Evolutionary conservation across 306 rosid species (phyloP), one percentile per base, ranked within the genome.

Genomic region (Quercus glauca): DNA sequence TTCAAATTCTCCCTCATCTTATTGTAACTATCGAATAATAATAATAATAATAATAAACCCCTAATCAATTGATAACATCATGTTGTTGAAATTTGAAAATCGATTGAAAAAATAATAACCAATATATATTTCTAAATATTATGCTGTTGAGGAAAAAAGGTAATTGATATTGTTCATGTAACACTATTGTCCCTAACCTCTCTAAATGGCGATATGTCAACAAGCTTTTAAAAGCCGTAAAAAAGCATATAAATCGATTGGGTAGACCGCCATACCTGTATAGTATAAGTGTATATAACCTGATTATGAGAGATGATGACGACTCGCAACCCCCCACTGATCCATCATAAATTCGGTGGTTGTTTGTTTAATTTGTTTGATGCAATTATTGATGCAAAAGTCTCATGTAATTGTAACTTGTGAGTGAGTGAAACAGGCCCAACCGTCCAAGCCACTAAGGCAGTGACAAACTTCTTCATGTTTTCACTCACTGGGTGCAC

Each of bases 261-360:
- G 11, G 11, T 41, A 8, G 10, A 41, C 11, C 11, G 11, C 45
- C 45, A 41, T 11, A 8, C 45, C 11, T 8, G 45, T 3, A 3
- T 12, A 12, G 17, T 1, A 19, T 1, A 23, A 23, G 25, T 23
- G 25, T 23, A 23, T 23, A 23, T 17, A 33, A 33, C 20, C 12
- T 31, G 43, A 20, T 56, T 18, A 51, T 58, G 76, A 55, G 43
- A 67, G 83, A 76, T n/a, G 85, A 79, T n/a, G 68, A 64, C 6
- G 85, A 89, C 86, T 17, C 53, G 28, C 85, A 83, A 82, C 88
- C 31, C 35, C 84, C 84, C 70, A 11, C 13, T 72, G 25, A 53
- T 69, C 79, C 79, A 23, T 80, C 76, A 79, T 90, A 86, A 90
- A 85, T 86, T 41, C 28, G 56, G 89, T 86, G 11, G 87, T 81